A percentile compares a stretch with the other conserved stretches of the same genome.
These are phyloP conservation scores for Wallacemonas sp. DNA, from an alignment of 208 protist species.

Conservation along the genomic window DNA sequence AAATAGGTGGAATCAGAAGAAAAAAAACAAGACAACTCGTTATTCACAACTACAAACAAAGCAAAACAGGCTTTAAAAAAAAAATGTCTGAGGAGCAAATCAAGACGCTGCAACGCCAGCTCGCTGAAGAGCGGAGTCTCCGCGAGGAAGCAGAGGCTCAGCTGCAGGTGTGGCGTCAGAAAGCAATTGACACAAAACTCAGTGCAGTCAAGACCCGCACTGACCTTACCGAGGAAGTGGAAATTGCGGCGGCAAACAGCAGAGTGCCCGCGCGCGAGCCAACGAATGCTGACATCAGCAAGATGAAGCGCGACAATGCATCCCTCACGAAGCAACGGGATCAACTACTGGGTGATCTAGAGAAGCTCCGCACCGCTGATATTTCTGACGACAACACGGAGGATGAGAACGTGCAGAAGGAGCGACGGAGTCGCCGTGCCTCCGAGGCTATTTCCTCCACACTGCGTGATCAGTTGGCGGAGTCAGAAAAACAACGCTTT, in stretches of 20 bases:
- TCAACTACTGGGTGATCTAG: slow-evolving; percentile 12
- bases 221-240: slow-evolving; percentile 10
- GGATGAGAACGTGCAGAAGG: slow-evolving; percentile 12
- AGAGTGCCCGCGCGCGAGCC: neutral
- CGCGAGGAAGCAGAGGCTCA: slow-evolving; percentile 20
- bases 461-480: slow-evolving; percentile 11
- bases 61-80: neutral
- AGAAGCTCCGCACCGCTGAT: neutral
- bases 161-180: slow-evolving; percentile 17
- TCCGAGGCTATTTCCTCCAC: slow-evolving; percentile 17
- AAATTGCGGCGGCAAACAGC: slow-evolving; percentile 7
- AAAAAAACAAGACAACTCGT: neutral
- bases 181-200: slow-evolving; percentile 22
- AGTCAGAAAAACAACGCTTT: slow-evolving; percentile 11
- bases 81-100: slow-evolving; percentile 12
- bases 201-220: slow-evolving; percentile 14
- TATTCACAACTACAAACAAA: neutral
- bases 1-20: neutral
- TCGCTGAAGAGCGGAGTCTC: slow-evolving; percentile 15
- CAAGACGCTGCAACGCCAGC: slow-evolving; percentile 5
- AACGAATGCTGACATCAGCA: neutral
- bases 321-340: slow-evolving; percentile 13
- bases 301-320: slow-evolving; percentile 18
- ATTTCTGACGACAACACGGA: slow-evolving; percentile 3
- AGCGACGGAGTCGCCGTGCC: slow-evolving; percentile 16